Percentiles rank a stretch among this genome's conserved stretches.
These are phyloP conservation scores for Pyrenochaeta sp. DNA, from an alignment of 2,329 filamentous ascomycete genomes.

Conservation along the genomic window DNA sequence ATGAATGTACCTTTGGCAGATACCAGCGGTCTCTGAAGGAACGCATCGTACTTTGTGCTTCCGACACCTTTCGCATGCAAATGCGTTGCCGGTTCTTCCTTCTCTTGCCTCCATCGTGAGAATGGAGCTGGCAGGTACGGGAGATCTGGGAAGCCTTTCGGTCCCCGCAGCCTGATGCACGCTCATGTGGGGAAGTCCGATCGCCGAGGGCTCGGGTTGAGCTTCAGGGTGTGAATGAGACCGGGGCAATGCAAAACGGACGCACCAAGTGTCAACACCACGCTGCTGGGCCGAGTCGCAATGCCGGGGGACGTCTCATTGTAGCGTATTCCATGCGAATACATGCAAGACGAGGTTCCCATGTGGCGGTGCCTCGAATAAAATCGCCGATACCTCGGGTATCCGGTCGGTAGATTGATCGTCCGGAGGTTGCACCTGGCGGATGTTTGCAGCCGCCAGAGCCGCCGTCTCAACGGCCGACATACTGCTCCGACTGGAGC, in stretches of 20 bases:
- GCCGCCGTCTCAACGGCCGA: conserved; percentile 17
- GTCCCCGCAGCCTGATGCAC: conserved; percentile 32
- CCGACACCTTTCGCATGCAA: conserved; percentile 48
- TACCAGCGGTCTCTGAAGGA: conserved; percentile 39
- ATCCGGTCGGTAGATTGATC: conserved; percentile 36
- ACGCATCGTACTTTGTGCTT: conserved; percentile 50
- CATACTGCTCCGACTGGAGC: conserved; percentile 22
- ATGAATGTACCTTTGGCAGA: conserved; percentile 46
- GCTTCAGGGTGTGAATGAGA: conserved; percentile 22
- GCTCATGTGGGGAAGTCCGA: conserved; percentile 48
- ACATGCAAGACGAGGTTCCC: conserved; percentile 14
- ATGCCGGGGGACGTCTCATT: conserved; percentile 16
- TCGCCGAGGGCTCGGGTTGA: conserved; percentile 41
- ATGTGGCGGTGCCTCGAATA: conserved; percentile 29
- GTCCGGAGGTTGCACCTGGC: conserved; percentile 28
- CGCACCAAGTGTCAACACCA: conserved; percentile 16
- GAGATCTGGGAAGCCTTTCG: conserved; percentile 35
- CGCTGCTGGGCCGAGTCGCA: conserved; percentile 14
- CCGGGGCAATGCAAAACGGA: conserved; percentile 11
- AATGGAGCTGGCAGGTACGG: conserved; percentile 34
- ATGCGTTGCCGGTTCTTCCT: conserved; percentile 47
- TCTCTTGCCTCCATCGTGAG: conserved; percentile 47
- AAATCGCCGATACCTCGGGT: conserved; percentile 38
- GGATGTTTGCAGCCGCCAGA: conserved; percentile 34
- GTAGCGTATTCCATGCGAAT: conserved; percentile 15